Percentiles rank a stretch among this genome's conserved stretches.
These are phyloP conservation scores for Pythium aquatile DNA, from an alignment of 352 stramenopile genomes.

Conservation along the genomic window DNA sequence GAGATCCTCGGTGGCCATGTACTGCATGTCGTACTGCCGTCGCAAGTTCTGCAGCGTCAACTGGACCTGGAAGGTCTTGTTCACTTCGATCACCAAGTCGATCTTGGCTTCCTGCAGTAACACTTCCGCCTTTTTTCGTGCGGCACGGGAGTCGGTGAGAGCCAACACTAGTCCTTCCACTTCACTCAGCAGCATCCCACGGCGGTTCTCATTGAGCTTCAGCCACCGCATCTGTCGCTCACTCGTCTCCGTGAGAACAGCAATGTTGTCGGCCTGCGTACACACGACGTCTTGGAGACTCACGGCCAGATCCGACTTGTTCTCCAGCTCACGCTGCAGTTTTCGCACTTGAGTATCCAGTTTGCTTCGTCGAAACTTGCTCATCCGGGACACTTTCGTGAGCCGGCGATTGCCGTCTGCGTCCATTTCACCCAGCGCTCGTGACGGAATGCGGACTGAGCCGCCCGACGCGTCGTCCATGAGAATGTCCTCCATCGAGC, in stretches of 20 bases:
- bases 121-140: constrained; percentile 26
- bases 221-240: constrained; percentile 45
- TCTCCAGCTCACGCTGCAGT: constrained; percentile 46
- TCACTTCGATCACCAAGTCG: constrained; percentile 43
- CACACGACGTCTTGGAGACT: constrained; percentile 59
- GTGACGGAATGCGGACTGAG: background rate
- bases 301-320: constrained; percentile 43
- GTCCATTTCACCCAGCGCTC: constrained; percentile 10
- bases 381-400: constrained; percentile 54
- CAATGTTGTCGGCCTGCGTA: constrained; percentile 48
- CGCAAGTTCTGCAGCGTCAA: constrained; percentile 37
- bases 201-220: constrained; percentile 43
- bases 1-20: constrained; percentile 51
- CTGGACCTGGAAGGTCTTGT: constrained; percentile 46
- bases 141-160: constrained; percentile 24
- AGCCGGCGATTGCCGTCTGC: constrained; percentile 7
- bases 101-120: constrained; percentile 40
- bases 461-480: background rate
- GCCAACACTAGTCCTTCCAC: constrained; percentile 36
- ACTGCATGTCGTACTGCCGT: constrained; percentile 51
- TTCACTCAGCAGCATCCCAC: constrained; percentile 49
- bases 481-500: constrained; percentile 9
- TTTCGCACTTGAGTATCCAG: constrained; percentile 62
- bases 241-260: constrained; percentile 36
- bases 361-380: constrained; percentile 64